Evolutionary conservation across 2,329 filamentous ascomycete genomes (phyloP), one percentile per base, ranked within the genome.

Genomic region (Xylaria digitata): DNA sequence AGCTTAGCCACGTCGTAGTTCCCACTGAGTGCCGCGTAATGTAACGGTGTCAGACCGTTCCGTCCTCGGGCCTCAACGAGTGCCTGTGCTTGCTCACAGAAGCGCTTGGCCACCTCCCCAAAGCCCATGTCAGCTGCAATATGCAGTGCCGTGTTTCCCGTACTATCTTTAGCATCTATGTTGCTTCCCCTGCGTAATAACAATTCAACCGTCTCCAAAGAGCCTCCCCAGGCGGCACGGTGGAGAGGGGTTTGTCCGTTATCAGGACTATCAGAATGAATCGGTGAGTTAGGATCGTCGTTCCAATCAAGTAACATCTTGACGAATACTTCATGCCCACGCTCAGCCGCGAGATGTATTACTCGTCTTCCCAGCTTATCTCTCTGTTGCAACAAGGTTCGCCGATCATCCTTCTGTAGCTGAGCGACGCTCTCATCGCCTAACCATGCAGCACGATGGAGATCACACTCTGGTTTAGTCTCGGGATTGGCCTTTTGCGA

Each of bases 271-370:
- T 21, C 3, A 26, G 55, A 32, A 58, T 15, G 8, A 15, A 58
- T 58, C 19, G 2, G 21, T 15, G 42, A 58, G 23, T 48, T 58
- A 9, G 54, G 54, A 19, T 34, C 17, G 40, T 56, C 53, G 6
- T 46, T 32, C 5, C 6, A 19, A 23, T 56, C 40, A 11, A 56
- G 54, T 19, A 56, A 11, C 7, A 46, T 32, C 13, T 32, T 23
- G 54, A 56, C 19, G 17, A 56, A 46, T 1, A 3, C 21, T 11
- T 11, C 40, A 7, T 56, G 21, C n/a, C 55, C 55, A 21, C 55
- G 55, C 43, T 59, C 55, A 11, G 55, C 55, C 11, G 55, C 55
- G 40, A 59, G 30, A 32, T 59, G 55, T 49, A 59, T 49, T n/a
- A 43, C 43, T n/a, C 1, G 42, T 48, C 42, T 32, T 48, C 42